Conservation (phyloP, 495 filamentous ascomycete genomes). For the Aspergillus diversus region DNA sequence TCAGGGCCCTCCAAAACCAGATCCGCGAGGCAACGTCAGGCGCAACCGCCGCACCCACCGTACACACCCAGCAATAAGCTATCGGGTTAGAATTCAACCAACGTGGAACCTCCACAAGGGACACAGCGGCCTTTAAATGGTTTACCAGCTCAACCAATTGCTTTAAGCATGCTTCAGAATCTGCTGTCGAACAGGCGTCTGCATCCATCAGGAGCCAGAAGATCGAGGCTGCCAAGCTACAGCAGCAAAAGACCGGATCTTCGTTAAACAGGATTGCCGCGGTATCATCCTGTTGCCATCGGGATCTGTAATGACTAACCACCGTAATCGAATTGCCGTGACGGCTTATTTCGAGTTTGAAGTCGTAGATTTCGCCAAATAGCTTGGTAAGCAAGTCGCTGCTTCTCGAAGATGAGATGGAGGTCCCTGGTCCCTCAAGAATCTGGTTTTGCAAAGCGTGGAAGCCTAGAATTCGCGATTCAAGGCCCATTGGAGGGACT, state of each 20-base stretch:
- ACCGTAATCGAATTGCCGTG: background rate
- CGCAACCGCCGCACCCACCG: background rate
- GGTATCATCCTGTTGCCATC: background rate
- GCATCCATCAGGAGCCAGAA: background rate
- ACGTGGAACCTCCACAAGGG: background rate
- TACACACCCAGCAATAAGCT: background rate
- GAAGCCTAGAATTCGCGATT: background rate
- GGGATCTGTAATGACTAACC: background rate
- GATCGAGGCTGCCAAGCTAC: background rate
- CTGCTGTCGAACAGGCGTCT: background rate
- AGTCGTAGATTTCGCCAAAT: background rate
- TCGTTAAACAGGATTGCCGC: background rate
- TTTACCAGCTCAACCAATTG: background rate
- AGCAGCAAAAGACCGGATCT: background rate
- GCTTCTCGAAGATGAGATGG: background rate
- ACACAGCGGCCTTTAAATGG: background rate
- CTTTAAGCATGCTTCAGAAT: background rate
- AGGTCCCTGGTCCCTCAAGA: background rate
- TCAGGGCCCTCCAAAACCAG: background rate
- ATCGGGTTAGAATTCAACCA: background rate
- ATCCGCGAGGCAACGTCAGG: background rate
- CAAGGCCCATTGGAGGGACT: background rate
- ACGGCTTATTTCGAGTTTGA: background rate
- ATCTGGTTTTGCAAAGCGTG: background rate
- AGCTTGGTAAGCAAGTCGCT: background rate